Percentiles rank a stretch among this genome's conserved stretches.
Evolutionary conservation across 495 filamentous ascomycete species (phyloP).

Genomic region (Penicillium samsonianum): DNA sequence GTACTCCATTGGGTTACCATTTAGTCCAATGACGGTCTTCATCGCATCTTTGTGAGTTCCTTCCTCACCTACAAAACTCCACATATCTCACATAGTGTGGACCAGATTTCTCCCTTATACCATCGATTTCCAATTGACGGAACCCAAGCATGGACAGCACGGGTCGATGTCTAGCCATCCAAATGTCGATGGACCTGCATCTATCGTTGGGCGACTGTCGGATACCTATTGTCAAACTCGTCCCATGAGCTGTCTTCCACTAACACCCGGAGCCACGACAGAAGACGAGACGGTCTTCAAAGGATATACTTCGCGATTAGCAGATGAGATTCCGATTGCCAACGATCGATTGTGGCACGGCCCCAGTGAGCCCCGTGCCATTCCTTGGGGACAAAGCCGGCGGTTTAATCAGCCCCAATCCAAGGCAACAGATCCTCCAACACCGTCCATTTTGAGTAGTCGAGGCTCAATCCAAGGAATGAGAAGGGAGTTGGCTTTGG

Average conservation of each 20-base stretch:
- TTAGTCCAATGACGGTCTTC: conserved; percentile 31
- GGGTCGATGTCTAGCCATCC: conserved; percentile 31
- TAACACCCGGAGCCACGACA: conserved; percentile 61
- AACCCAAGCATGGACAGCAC: conserved; percentile 18
- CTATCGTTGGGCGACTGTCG: conserved; percentile 33
- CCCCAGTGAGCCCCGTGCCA: conserved; percentile 61
- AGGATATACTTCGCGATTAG: conserved; percentile 41
- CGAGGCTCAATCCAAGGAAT: conserved; percentile 37
- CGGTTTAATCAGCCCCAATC: conserved; percentile 73
- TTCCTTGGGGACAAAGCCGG: conserved; percentile 65
- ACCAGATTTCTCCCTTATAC: conserved; percentile 43
- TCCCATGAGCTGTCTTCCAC: conserved; percentile 38
- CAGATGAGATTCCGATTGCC: conserved; percentile 28
- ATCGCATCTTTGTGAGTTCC: conserved; percentile 36
- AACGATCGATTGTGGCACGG: conserved; percentile 37
- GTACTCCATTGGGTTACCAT: background rate
- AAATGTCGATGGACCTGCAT: conserved; percentile 38
- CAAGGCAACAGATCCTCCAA: conserved; percentile 64
- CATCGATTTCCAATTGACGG: conserved; percentile 37
- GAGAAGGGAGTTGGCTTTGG: conserved; percentile 9
- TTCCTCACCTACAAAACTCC: background rate
- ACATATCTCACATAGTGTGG: conserved; percentile 6
- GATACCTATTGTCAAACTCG: conserved; percentile 21
- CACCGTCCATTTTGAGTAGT: conserved; percentile 64
- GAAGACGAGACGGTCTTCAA: conserved; percentile 62